Base-by-base conservation (phyloP, 2,329 filamentous ascomycete genomes). In the Gremmenia infestans region DNA sequence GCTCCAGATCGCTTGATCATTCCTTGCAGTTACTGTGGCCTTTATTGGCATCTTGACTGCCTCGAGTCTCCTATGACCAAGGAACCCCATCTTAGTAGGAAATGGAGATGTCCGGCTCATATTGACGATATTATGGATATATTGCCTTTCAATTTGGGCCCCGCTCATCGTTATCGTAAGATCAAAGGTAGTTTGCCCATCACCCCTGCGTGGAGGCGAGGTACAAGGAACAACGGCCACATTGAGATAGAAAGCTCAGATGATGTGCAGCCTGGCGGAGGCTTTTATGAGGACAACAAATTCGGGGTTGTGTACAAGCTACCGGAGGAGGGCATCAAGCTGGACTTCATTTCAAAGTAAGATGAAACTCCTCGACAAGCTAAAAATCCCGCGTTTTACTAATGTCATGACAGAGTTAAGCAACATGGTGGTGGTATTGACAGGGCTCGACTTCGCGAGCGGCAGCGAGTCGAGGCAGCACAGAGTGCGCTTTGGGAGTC, bases 1-100 rank as follows among this genome's bases (percentile, higher is more conserved):
- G 74, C 75, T 60, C 80, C 80, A 64, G 59, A 67, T 60, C 83
- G 88, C 25, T 82, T 87, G 63, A 91, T 97, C 65, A 87, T 97
- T 63, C 85, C 88, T 47, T 99, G 93, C 75, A 91, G 91, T 71
- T 83, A 81, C 66, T 99, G 93, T 72, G 78, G 82, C 12, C 80
- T 90, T 36, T 81, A 86, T 68, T 99, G 92, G 88, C 94, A 99
- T 74, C 78, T 96, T 51, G 93, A 97, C 72, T 99, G 94, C 72
- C 76, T 96, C 15, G 86, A 95, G 68, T 89, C 91, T 28, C 92
- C 93, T 36, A 75, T 92, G 67, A 85, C 91, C 36, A 84, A 88
- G 54, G 88, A 91, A 40, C 92, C 92, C 11, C 80, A 85, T 50
- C 78, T 87, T 51, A 84, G 86, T 48, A 76, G 78, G 66, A 87